Percentiles rank a stretch among this genome's conserved stretches.
Conservation (phyloP, 495 filamentous ascomycete genomes). For the Talaromyces proteolyticus region DNA sequence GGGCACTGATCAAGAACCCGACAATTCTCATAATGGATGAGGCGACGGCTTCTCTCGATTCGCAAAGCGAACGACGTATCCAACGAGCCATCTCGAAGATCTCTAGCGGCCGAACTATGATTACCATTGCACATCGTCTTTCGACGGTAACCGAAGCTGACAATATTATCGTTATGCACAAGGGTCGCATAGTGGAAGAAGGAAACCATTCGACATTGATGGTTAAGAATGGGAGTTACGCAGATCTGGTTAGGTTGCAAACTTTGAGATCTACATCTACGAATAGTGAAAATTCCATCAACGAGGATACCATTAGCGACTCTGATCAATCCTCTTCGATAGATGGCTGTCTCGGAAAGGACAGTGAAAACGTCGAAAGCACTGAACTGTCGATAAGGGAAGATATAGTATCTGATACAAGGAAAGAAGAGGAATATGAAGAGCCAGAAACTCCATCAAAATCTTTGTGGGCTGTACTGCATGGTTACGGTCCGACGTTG, state of each 20-base stretch:
- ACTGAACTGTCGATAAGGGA: constrained; percentile 12
- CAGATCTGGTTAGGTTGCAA: constrained; percentile 37
- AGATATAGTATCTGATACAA: constrained; percentile 7
- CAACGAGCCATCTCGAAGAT: constrained; percentile 44
- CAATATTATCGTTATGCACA: constrained; percentile 57
- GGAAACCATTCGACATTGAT: constrained; percentile 40
- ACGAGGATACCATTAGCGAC: too few relatives aligned
- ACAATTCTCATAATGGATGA: constrained; percentile 82
- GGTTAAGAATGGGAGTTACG: constrained; percentile 36
- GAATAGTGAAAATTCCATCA: constrained; percentile 17
- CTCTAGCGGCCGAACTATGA: constrained; percentile 36
- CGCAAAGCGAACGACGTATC: constrained; percentile 46
- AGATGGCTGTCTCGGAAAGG: constrained; percentile 11
- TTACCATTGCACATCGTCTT: constrained; percentile 44
- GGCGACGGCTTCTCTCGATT: constrained; percentile 59
- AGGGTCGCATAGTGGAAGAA: constrained; percentile 50
- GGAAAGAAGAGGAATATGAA: constrained; percentile 17
- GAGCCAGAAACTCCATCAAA: constrained; percentile 19
- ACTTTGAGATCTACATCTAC: constrained; percentile 25
- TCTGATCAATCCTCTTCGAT: too few relatives aligned
- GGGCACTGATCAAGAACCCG: constrained; percentile 69
- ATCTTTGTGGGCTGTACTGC: constrained; percentile 24
- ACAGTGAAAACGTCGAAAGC: constrained; percentile 12
- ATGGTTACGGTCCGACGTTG: constrained; percentile 23
- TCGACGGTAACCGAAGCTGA: constrained; percentile 52